Conservation (phyloP, 2,329 filamentous ascomycete species). For the Torrubiella hemipterigena region DNA sequence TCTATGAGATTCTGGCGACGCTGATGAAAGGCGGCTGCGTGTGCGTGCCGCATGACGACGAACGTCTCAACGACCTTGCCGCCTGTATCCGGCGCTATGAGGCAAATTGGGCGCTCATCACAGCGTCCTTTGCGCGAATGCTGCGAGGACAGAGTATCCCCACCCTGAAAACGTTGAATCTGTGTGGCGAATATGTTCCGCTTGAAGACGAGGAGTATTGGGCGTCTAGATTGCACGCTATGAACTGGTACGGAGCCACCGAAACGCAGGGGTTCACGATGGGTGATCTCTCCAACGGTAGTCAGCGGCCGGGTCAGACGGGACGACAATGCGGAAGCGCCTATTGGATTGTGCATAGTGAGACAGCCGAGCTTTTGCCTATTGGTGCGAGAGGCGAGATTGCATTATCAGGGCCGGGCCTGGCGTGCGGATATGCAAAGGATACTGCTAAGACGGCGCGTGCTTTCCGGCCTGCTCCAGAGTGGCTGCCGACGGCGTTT, state of each 20-base stretch:
- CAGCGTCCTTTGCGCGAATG: background rate
- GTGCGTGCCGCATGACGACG: slow-evolving; percentile 1
- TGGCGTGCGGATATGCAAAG: background rate
- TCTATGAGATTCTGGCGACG: slow-evolving; percentile 2
- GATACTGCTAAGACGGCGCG: slow-evolving; percentile 1
- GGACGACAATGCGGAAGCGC: no score
- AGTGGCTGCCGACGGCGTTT: background rate
- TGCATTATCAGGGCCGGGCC: background rate
- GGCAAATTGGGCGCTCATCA: background rate
- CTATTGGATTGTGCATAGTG: no score
- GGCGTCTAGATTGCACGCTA: background rate
- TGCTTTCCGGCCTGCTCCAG: background rate
- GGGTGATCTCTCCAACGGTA: no score
- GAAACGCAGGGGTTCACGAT: no score
- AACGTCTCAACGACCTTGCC: background rate
- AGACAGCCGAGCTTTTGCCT: no score
- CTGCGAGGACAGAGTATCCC: background rate
- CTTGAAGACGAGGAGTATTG: background rate
- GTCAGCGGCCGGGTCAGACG: no score
- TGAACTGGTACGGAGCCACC: background rate
- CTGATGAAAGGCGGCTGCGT: slow-evolving; percentile 1
- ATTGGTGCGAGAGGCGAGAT: no score
- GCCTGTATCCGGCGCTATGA: background rate
- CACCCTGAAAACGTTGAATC: background rate
- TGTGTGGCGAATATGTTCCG: slow-evolving; percentile 10